Conservation (phyloP, 2,329 filamentous ascomycete species). For the Scleromitrula shiraiana region DNA sequence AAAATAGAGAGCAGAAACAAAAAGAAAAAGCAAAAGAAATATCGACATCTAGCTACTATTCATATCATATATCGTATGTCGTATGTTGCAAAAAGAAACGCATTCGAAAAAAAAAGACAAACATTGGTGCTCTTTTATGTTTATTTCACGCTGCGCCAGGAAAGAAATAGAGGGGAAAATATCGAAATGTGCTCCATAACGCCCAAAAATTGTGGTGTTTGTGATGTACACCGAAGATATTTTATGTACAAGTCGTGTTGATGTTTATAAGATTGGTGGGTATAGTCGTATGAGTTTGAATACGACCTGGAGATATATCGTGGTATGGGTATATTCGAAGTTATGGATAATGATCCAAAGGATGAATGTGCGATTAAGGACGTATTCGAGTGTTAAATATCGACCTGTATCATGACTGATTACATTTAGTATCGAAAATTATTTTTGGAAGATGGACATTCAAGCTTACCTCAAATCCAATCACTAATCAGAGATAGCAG, state of each 20-base stretch:
- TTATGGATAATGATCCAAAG: too few relatives aligned
- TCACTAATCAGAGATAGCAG: conserved; percentile 3
- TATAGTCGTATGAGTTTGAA: too few relatives aligned
- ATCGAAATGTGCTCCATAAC: conserved; percentile 3
- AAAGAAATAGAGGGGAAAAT: conserved; percentile 7
- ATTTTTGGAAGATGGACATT: too few relatives aligned
- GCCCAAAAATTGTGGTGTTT: neutral
- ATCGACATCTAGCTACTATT: neutral
- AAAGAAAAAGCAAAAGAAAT: neutral
- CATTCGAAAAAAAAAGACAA: neutral
- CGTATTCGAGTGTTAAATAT: neutral
- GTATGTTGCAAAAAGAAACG: conserved; percentile 1
- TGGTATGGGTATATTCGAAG: too few relatives aligned
- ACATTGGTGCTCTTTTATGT: conserved; percentile 1
- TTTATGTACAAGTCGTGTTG: conserved; percentile 5
- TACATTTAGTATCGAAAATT: neutral
- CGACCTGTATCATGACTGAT: neutral
- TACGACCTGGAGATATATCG: too few relatives aligned
- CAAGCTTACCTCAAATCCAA: neutral
- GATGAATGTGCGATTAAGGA: neutral
- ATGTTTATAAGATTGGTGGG: neutral
- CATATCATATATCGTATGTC: conserved; percentile 2
- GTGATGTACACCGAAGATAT: neutral
- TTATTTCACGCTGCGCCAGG: conserved; percentile 11
- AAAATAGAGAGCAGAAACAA: too few relatives aligned